Base-by-base conservation (phyloP, 306 rosid genomes). In the Quercus suber region DNA sequence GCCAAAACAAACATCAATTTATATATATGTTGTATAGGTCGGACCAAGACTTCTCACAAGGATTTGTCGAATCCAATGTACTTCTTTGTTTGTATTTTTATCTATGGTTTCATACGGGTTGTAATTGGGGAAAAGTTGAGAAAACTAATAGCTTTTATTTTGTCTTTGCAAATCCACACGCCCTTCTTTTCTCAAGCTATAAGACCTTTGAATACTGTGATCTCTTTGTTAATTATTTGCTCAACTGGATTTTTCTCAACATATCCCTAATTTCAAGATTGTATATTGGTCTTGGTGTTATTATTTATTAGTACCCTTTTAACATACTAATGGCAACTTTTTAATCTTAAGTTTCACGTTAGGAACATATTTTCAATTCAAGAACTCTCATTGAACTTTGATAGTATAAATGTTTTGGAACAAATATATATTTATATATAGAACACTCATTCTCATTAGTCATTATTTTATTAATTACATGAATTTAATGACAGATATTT, bases 1-100 rank as follows among this genome's bases (percentile, higher is more conserved):
- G 30, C 70, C 64, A 49, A 75, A 79, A 75, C 15, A 67, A 63
- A 78, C 23, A 71, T 51, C 33, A 15, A 52, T n/a, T 63, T 68
- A 21, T 30, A 70, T 76, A 70, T 76, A 70, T n/a, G 30, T 57
- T 59, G 45, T 79, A 45, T 76, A 31, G 64, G 72, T 60, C 75
- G 71, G 75, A 70, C 33, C 28, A 37, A 13, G 74, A 76, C 83
- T 59, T 28, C 70, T 82, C 79, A 72, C 43, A 55, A 78, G 73
- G n/a, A 69, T 83, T 84, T 87, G 88, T 82, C 86, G 84, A 84
- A 84, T 82, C 80, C 81, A 78, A 64, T 79, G 90, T 82, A 76
- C 81, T 76, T 74, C 18, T 79, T 83, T 84, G 68, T 59, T 84
- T 82, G 84, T 79, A 60, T 79, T 64, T 63, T 79, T 69, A 52